Conservation (phyloP, 2,329 filamentous ascomycete species). For the Fusarium poae region DNA sequence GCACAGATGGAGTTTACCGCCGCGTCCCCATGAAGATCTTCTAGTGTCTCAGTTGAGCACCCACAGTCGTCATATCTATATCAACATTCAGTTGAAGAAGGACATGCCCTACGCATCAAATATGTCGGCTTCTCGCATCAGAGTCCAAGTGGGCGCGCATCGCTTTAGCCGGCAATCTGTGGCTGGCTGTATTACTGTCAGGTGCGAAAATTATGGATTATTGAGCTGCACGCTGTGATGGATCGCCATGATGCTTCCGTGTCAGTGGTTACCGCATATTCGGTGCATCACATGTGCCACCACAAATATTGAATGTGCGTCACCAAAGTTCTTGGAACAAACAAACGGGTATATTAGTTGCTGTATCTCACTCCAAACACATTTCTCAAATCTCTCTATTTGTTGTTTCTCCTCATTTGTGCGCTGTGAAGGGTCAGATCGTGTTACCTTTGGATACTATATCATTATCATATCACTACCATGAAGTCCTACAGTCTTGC, state of each 20-base stretch:
- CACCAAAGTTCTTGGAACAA: neutral
- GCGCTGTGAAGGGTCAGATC: neutral
- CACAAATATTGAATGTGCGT: neutral
- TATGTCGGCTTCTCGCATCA: constrained; percentile 14
- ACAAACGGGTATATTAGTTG: neutral
- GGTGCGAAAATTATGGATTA: constrained; percentile 12
- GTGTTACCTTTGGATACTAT: neutral
- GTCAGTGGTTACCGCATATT: neutral
- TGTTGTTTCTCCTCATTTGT: neutral
- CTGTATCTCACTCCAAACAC: neutral
- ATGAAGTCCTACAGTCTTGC: constrained; percentile 24
- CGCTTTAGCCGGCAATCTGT: constrained; percentile 3
- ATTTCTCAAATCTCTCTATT: neutral
- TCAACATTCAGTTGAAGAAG: neutral
- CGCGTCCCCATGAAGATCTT: constrained; percentile 4
- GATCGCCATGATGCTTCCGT: constrained; percentile 1
- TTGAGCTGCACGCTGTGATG: constrained; percentile 4
- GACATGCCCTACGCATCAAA: constrained; percentile 5
- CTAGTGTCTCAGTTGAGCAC: constrained; percentile 13
- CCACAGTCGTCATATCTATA: neutral
- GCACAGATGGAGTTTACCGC: neutral
- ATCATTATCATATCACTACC: neutral
- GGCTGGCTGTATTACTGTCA: constrained; percentile 8
- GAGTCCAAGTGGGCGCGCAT: constrained; percentile 21
- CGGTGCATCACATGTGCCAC: constrained; percentile 7